Conservation (phyloP, 148 eudicot genomes). For the Nyssa sinensis region DNA sequence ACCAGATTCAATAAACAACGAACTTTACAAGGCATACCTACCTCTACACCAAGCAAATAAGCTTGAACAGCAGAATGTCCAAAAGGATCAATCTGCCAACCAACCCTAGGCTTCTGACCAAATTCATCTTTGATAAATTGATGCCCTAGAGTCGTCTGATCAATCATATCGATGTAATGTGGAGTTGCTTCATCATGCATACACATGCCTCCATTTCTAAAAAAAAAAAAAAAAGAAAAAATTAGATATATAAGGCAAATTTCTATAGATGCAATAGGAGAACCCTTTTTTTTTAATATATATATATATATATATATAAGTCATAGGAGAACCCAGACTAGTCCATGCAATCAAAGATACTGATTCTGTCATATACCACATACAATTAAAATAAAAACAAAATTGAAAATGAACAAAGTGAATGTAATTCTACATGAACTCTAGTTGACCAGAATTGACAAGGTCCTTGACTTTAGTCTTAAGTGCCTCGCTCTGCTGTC, state of each 20-base stretch:
- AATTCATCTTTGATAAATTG: constrained; percentile 59
- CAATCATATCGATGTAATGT: constrained; percentile 72
- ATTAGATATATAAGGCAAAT: neutral
- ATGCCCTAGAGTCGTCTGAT: constrained; percentile 79
- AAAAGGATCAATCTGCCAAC: constrained; percentile 91
- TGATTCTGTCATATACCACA: neutral
- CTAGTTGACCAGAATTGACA: constrained; percentile 68
- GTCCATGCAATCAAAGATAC: neutral
- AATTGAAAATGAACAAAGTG: neutral
- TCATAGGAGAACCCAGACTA: too few species aligned
- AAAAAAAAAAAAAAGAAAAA: neutral
- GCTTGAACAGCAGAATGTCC: constrained; percentile 93
- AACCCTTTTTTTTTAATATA: too few species aligned
- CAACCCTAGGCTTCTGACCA: constrained; percentile 65
- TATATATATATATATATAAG: too few species aligned
- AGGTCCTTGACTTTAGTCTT: constrained; percentile 63
- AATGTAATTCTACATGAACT: constrained; percentile 50
- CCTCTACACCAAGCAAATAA: constrained; percentile 84
- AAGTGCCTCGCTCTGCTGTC: constrained; percentile 56
- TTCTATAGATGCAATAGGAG: neutral
- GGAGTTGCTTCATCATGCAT: constrained; percentile 90
- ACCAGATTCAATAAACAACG: neutral
- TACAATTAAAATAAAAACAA: neutral
- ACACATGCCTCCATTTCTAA: constrained; percentile 79
- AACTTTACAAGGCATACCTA: constrained; percentile 37